Conservation (phyloP, 2,329 filamentous ascomycete genomes). For the Diaporthe australafricana region DNA sequence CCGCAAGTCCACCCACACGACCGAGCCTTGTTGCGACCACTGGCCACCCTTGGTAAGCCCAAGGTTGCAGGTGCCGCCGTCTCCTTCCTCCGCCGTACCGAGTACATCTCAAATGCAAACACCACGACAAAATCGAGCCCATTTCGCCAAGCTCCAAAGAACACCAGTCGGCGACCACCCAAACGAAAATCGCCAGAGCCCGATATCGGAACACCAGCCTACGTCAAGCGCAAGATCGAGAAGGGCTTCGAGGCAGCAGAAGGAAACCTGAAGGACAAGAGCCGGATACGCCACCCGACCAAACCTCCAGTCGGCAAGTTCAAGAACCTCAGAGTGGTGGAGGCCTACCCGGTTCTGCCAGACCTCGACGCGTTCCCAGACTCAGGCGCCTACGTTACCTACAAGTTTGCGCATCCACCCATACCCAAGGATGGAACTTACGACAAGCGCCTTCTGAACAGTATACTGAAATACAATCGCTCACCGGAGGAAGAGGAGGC, state of each 20-base stretch:
- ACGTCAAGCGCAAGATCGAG: constrained; percentile 76
- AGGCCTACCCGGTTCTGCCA: constrained; percentile 71
- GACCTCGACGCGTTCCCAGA: constrained; percentile 78
- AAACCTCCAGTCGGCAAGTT: constrained; percentile 49
- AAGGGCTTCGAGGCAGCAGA: constrained; percentile 69
- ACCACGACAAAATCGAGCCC: constrained; percentile 36
- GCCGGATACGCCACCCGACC: constrained; percentile 66
- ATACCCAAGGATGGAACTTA: constrained; percentile 62
- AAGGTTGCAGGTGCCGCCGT: constrained; percentile 81
- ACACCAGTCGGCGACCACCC: constrained; percentile 51
- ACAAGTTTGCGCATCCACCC: constrained; percentile 77
- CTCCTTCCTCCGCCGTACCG: constrained; percentile 94
- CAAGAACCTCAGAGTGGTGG: constrained; percentile 67
- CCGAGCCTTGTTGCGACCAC: constrained; percentile 82
- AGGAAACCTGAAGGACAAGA: constrained; percentile 64
- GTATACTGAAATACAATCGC: constrained; percentile 70
- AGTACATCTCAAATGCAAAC: constrained; percentile 79
- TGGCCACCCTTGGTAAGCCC: constrained; percentile 87
- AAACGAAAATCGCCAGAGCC: constrained; percentile 68
- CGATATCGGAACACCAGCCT: constrained; percentile 72
- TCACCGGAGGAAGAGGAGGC: constrained; percentile 65
- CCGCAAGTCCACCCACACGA: constrained; percentile 85
- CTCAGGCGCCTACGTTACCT: constrained; percentile 74
- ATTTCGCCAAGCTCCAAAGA: constrained; percentile 30
- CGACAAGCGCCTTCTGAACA: constrained; percentile 70